Evolutionary conservation across 164 flowering plant species (phyloP).

Genomic region (Vitis amurensis): DNA sequence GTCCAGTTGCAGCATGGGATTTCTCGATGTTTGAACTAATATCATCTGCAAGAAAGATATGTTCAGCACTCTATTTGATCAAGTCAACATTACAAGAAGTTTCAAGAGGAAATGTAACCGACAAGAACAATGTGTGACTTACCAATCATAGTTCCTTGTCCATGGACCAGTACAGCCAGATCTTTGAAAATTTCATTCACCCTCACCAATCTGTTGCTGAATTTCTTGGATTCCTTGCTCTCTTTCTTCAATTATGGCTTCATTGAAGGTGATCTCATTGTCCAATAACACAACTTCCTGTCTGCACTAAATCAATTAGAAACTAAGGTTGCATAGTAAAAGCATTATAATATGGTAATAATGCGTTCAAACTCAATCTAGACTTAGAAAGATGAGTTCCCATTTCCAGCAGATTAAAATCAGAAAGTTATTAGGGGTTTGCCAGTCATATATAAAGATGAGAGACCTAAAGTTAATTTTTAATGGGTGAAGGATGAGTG

Average conservation of each 20-base stretch:
- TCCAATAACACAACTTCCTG: slow-evolving; percentile 57
- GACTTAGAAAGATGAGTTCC: no score
- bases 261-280: slow-evolving; percentile 64
- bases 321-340: not conserved
- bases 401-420: no score
- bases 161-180: slow-evolving; percentile 71
- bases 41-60: slow-evolving; percentile 44
- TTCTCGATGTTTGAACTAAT: slow-evolving; percentile 58
- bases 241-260: slow-evolving; percentile 78
- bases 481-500: no score
- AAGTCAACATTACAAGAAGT: not conserved
- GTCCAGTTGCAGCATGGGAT: slow-evolving; percentile 56
- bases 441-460: no score
- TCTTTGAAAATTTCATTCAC: slow-evolving; percentile 83
- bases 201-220: slow-evolving; percentile 76
- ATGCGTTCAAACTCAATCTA: no score
- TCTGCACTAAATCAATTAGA: slow-evolving; percentile 28
- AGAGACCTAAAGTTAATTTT: no score
- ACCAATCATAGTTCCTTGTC: slow-evolving; percentile 74
- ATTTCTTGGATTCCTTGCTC: slow-evolving; percentile 81
- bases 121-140: not conserved
- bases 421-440: no score
- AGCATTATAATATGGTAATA: no score
- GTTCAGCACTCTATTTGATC: no score
- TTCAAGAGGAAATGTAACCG: not conserved